phyloP scores from a whole-genome alignment of 192 early-diverging fungal genomes.

The Umbelopsis isabellina region DNA sequence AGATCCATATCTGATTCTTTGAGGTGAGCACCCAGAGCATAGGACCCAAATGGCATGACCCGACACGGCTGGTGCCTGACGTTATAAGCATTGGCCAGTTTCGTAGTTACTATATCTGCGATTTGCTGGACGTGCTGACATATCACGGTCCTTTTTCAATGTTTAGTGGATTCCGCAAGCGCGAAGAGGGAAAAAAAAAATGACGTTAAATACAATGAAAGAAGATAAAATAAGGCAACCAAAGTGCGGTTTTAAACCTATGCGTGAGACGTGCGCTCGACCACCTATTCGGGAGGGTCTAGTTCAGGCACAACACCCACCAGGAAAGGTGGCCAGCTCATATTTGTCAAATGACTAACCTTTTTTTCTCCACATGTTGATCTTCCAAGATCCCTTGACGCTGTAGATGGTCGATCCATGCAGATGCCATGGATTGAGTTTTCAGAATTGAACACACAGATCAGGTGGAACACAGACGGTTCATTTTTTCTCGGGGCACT shows the following conservation, averaged over 20 bases:
- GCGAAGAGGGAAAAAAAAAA: background rate
- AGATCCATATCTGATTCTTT: constrained; percentile 31
- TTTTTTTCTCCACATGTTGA: background rate
- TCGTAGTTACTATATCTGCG: background rate
- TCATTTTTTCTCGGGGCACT: background rate
- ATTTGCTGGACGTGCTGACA: background rate
- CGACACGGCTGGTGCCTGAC: constrained; percentile 6
- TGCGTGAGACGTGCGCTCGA: no score
- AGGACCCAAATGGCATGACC: constrained; percentile 34
- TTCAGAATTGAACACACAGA: background rate
- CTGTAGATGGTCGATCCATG: background rate
- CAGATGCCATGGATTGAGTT: background rate
- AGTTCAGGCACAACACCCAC: background rate
- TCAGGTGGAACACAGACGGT: background rate
- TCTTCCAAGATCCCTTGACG: background rate
- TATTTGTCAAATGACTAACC: background rate
- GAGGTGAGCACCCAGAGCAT: constrained; percentile 25
- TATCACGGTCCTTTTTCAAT: background rate
- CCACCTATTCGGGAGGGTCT: no score
- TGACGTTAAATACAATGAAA: background rate
- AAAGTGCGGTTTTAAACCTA: no score
- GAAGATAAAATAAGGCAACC: no score
- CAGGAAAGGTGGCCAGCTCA: background rate
- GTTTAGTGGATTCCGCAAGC: no score
- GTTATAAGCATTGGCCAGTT: background rate